Evolutionary conservation across 2,329 filamentous ascomycete genomes (phyloP).

Genomic region (Pseudocercospora fuligena): DNA sequence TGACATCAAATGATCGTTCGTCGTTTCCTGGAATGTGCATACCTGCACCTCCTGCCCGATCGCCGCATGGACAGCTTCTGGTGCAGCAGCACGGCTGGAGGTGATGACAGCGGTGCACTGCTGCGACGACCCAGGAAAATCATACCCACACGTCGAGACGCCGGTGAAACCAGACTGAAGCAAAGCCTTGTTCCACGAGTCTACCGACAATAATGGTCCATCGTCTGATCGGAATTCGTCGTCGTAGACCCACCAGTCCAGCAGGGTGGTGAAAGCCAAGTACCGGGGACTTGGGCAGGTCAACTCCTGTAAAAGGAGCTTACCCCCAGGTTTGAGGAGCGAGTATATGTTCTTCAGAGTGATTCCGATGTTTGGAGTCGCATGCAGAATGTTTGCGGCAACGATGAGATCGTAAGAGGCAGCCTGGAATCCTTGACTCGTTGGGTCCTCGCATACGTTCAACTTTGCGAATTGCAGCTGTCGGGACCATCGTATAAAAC

Average conservation of each 20-base stretch:
- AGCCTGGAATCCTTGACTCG: not conserved
- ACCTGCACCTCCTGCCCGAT: no score
- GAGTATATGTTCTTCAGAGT: constrained; percentile 27
- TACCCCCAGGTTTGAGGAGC: constrained; percentile 34
- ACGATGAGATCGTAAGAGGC: constrained; percentile 26
- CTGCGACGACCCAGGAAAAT: not conserved
- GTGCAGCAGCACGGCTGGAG: no score
- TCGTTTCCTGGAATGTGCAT: no score
- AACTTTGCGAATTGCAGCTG: not conserved
- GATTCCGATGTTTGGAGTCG: constrained; percentile 21
- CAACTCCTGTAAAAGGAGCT: constrained; percentile 24
- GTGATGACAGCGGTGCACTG: no score
- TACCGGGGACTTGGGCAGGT: constrained; percentile 4
- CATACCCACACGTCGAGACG: not conserved
- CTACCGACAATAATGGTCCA: not conserved
- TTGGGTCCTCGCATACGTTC: not conserved
- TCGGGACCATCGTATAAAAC: not conserved
- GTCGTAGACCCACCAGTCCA: not conserved
- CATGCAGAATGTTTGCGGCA: constrained; percentile 30
- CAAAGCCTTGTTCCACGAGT: not conserved
- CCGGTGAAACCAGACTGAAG: not conserved
- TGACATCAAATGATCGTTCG: no score
- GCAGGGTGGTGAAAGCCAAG: not conserved
- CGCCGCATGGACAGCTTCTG: no score
- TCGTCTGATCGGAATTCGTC: not conserved